Percentiles rank a stretch among this genome's conserved stretches.
Evolutionary conservation across 2,329 filamentous ascomycete genomes (phyloP).

Genomic region (Botrytis medusae): DNA sequence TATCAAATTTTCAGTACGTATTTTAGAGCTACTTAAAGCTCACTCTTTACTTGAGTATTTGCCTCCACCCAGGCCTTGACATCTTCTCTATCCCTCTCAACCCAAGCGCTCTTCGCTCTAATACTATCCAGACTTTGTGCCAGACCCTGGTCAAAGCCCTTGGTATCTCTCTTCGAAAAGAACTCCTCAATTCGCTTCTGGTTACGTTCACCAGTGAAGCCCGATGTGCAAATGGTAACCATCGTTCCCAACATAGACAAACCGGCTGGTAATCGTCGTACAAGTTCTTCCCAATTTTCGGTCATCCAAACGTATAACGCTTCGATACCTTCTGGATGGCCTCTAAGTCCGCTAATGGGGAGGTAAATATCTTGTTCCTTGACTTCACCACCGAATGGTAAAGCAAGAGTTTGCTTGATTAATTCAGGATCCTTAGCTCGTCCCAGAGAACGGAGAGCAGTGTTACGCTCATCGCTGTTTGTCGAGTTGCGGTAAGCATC

Average conservation of each 20-base stretch:
- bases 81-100: conserved; percentile 73
- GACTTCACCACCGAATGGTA: conserved; percentile 77
- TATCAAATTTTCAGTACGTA: not conserved
- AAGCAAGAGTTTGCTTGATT: conserved; percentile 74
- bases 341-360: conserved; percentile 75
- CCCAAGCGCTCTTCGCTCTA: conserved; percentile 79
- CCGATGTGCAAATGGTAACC: conserved; percentile 77
- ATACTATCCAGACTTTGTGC: conserved; percentile 88
- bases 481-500: conserved; percentile 72
- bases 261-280: conserved; percentile 79
- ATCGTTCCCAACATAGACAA: conserved; percentile 83
- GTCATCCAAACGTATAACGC: conserved; percentile 82
- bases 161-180: conserved; percentile 79
- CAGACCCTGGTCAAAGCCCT: conserved; percentile 81
- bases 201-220: conserved; percentile 77
- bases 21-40: conserved; percentile 29
- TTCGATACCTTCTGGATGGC: conserved; percentile 73
- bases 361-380: conserved; percentile 95
- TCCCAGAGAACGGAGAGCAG: conserved; percentile 79
- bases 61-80: conserved; percentile 71
- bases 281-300: conserved; percentile 82
- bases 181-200: conserved; percentile 74
- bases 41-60: conserved; percentile 45
- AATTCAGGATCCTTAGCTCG: conserved; percentile 74
- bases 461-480: conserved; percentile 87